Evolutionary conservation across 2,329 filamentous ascomycete genomes (phyloP), one percentile per base, ranked within the genome.

Genomic region (Colletotrichum sp.): DNA sequence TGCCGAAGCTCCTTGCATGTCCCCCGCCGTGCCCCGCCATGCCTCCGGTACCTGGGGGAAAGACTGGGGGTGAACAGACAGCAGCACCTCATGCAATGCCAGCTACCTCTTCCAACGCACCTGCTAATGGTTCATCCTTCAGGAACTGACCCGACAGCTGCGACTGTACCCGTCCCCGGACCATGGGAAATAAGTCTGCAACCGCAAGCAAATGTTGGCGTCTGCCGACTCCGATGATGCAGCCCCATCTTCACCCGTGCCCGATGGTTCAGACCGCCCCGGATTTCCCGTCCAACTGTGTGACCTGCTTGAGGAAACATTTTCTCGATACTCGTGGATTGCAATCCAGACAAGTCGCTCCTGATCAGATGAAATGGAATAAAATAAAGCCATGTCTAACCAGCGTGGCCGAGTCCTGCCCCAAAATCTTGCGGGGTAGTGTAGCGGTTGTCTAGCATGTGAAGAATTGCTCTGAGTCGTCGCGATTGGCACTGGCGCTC

Each of bases 1-100:
- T 86, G 81, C 87, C 87, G 87, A 84, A 82, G 69, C 75, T 75
- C 75, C 74, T 76, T 76, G 74, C 66, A 69, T 76, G 70, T 43
- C 64, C 70, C 70, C 73, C 73, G 70, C 73, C 64, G 34, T 76
- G 74, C 74, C 74, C 74, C 74, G 71, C 74, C 71, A 70, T 66
- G 13, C 64, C 58, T 21, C 26, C 56, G 65, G 71, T 71, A 43
- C 60, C 48, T 62, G 36, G 65, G 36, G 64, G 52, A 68, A 18
- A 32, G 7, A 38, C 34, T 66, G 64, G 64, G 36, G 64, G 24
- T 21, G 24, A 8, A 62, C 48, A 67, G 28, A 52, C n/a, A 52
- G 43, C 43, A 52, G 43, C 43, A 52, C 43, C 43, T 52, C 28
- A 38, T 67, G 38, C 64, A 10, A 36, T 21, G 38, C 12, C 24